Base-by-base conservation (phyloP, 2,329 filamentous ascomycete genomes). In the Cryphonectria naterciae region DNA sequence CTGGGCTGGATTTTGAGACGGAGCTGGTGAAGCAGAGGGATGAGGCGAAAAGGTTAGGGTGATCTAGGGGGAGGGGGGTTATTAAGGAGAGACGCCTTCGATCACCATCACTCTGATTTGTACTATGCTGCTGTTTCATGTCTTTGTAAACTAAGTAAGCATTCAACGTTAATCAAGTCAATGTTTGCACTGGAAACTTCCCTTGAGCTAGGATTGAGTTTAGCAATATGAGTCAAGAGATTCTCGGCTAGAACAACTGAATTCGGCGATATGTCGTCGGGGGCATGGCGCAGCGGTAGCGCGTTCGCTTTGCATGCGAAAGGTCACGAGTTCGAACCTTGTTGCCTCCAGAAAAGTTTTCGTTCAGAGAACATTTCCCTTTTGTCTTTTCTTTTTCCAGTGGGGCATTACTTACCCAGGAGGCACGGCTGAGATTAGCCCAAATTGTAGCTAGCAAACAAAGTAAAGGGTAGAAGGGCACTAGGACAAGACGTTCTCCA, bases 1-100 rank as follows among this genome's bases (percentile, higher is more conserved):
- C 83, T 1, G 84, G 83, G 0, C 69, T 86, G 22, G 74, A 78
- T 0, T 87, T 86, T 75, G 81, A 84, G 74, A 84, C 77, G 1
- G 79, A 82, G 4, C 39, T 78, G 13, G 76, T 81, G 0, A 80
- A 77, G 71, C 66, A 74, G 7, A 71, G 80, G 22, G 80, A 81
- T 52, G 46, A 28, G 15, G n/a, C 52, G n/a, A 56, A 56, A 56
- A 28, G 4, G 15, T 2, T 32, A 56, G 52, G 4, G 25, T 25
- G 52, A 25, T 56, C 25, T 6, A 17, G 4, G 4, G 15, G 10
- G 37, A 13, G 3, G 37, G 3, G 37, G 37, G 2, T 28, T 15
- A 25, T 28, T 15, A 25, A 10, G 6, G 10, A 28, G 10, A n/a
- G n/a, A 52, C 1, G n/a, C 49, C 22, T 52, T 11, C n/a, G 8